Conservation (phyloP, 139 green algal species). For the Coelastrella sp. region DNA sequence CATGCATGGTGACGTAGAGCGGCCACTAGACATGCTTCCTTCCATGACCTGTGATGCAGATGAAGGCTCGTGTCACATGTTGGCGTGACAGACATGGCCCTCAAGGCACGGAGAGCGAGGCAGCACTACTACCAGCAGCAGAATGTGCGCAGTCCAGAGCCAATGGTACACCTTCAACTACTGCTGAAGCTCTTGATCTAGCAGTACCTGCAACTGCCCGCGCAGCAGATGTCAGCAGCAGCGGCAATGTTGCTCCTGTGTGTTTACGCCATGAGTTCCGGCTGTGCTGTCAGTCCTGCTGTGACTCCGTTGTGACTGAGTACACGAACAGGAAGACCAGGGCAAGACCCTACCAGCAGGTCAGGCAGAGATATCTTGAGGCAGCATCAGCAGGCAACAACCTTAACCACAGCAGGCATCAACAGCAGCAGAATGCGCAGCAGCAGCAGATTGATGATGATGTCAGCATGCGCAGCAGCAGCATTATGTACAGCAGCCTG, state of each 20-base stretch:
- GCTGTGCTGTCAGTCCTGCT: background rate
- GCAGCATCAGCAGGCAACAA: too few species aligned
- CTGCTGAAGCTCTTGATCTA: background rate
- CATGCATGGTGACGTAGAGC: too few species aligned
- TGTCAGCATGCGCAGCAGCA: background rate
- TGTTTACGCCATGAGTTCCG: constrained; percentile 1
- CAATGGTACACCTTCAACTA: background rate
- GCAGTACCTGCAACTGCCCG: too few species aligned
- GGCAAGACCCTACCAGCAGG: background rate
- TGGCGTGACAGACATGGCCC: constrained; percentile 17
- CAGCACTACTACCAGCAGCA: background rate
- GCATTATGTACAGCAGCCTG: background rate
- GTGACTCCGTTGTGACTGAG: constrained; percentile 3
- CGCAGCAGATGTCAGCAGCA: background rate
- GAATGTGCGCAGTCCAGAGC: background rate
- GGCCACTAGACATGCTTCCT: too few species aligned
- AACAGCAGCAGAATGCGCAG: background rate
- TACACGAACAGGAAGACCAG: background rate
- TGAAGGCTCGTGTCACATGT: background rate
- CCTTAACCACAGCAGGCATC: too few species aligned
- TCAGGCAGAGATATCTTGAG: background rate
- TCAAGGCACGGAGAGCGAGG: background rate
- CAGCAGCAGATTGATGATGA: background rate
- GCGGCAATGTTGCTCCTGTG: background rate
- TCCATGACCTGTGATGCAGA: too few species aligned